Evolutionary conservation across 2,329 filamentous ascomycete genomes (phyloP), one percentile per base, ranked within the genome.

Genomic region (Coleophoma crateriformis): DNA sequence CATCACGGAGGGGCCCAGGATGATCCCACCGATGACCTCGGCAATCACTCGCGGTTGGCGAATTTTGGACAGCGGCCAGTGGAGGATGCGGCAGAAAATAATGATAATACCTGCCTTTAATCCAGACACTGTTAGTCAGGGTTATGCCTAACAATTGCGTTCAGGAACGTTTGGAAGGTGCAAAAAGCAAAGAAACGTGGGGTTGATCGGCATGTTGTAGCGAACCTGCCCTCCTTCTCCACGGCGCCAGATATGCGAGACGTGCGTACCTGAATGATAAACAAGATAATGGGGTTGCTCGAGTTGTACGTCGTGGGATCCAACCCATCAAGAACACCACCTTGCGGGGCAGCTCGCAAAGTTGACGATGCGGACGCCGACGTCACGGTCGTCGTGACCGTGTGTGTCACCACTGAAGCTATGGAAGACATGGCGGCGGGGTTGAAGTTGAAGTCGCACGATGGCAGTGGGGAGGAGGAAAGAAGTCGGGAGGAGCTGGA

Each of bases 1-100:
- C 82, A 95, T 86, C 19, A 95, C 87, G 0, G 90, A 94, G 1
- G 90, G 90, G 3, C 90, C 90, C 1, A 96, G 77, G 35, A 96
- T 68, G 61, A 94, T 88, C 47, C 88, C 88, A n/a, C 86, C 87
- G 49, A 92, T 82, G 51, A 94, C 88, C 69, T 94, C 88, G 45
- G 88, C 85, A 59, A 94, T 91, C 57, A 94, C 88, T 43, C 86
- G 82, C 54, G 88, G 88, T 63, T 94, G 88, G 49, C 86, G 82
- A 45, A 94, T 75, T 61, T 84, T 85, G 58, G 85, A 85, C 5
- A 92, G 77, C 10, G 88, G 88, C 71, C 79, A 90, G 64, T 92
- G 87, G 17, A 91, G 73, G 41, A 87, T 67, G 33, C 85, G 83
- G 61, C 85, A 89, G 66, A 90, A 81, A 50, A 88, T 77, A 61